Evolutionary conservation across 768 basidiomycete genomes (phyloP).

Genomic region (Russula foetens): DNA sequence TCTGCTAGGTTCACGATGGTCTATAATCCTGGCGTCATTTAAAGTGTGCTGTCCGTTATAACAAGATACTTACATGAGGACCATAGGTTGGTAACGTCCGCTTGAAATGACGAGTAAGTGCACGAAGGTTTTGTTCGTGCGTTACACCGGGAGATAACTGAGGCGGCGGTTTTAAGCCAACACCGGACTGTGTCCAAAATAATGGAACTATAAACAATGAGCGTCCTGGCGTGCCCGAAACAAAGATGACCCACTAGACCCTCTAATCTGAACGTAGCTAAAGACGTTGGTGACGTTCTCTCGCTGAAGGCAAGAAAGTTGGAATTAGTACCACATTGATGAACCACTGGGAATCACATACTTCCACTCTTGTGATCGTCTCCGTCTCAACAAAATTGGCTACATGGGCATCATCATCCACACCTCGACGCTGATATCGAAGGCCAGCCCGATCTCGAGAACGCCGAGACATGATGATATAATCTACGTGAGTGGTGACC

Average conservation of each 20-base stretch:
- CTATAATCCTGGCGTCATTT: conserved; percentile 30
- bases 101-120: conserved; percentile 67
- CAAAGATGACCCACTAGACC: conserved; percentile 58
- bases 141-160: conserved; percentile 67
- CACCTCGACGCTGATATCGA: conserved; percentile 88
- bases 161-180: conserved; percentile 83
- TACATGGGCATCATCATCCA: conserved; percentile 88
- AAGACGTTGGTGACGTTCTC: conserved; percentile 73
- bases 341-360: conserved; percentile 28
- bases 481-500: conserved; percentile 46
- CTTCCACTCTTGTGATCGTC: conserved; percentile 77
- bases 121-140: conserved; percentile 58
- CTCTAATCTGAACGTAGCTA: conserved; percentile 84
- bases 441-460: conserved; percentile 87
- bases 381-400: conserved; percentile 97
- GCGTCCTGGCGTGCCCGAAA: background rate
- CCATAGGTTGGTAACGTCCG: conserved; percentile 63
- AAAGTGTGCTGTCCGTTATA: background rate
- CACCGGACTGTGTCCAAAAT: conserved; percentile 87
- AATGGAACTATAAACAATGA: conserved; percentile 58
- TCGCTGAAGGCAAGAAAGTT: conserved; percentile 37
- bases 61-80: conserved; percentile 52
- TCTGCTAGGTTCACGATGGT: conserved; percentile 87
- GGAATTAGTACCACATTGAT: background rate
- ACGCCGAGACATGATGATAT: conserved; percentile 77